Conservation (phyloP, 2,329 filamentous ascomycete species). For the Pseudogymnoascus sp. region DNA sequence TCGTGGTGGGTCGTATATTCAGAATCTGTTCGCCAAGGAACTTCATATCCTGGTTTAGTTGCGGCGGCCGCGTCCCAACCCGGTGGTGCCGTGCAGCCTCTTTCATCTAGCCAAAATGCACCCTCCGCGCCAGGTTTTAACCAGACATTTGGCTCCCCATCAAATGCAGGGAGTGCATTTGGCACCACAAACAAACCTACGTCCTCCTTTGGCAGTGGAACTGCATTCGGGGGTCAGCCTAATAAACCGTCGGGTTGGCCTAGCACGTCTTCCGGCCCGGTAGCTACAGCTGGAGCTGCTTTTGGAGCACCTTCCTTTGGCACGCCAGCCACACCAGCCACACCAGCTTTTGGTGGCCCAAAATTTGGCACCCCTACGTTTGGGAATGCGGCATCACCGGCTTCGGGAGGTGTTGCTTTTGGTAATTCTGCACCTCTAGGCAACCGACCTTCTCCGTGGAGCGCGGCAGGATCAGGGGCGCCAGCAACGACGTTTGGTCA, state of each 20-base stretch:
- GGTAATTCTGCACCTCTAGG: constrained; percentile 33
- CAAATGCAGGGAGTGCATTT: not conserved
- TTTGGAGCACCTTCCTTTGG: constrained; percentile 25
- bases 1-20: constrained; percentile 91
- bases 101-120: constrained; percentile 17
- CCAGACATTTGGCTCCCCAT: constrained; percentile 11
- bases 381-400: constrained; percentile 36
- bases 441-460: constrained; percentile 46
- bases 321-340: constrained; percentile 24
- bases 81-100: constrained; percentile 16
- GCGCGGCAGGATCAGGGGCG: constrained; percentile 24
- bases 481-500: constrained; percentile 43
- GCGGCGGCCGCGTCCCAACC: constrained; percentile 32
- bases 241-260: constrained; percentile 34
- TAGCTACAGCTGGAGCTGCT: constrained; percentile 12
- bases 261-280: constrained; percentile 26
- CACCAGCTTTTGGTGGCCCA: constrained; percentile 24
- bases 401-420: constrained; percentile 13
- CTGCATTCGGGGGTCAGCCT: constrained; percentile 33
- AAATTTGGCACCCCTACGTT: constrained; percentile 36
- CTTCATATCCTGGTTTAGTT: constrained; percentile 63
- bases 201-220: constrained; percentile 29
- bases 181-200: constrained; percentile 16
- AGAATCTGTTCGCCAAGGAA: constrained; percentile 68
- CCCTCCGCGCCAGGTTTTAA: constrained; percentile 24